Base-by-base conservation (phyloP, 1,284 basidiomycete genomes). In the Coniophora puteana region DNA sequence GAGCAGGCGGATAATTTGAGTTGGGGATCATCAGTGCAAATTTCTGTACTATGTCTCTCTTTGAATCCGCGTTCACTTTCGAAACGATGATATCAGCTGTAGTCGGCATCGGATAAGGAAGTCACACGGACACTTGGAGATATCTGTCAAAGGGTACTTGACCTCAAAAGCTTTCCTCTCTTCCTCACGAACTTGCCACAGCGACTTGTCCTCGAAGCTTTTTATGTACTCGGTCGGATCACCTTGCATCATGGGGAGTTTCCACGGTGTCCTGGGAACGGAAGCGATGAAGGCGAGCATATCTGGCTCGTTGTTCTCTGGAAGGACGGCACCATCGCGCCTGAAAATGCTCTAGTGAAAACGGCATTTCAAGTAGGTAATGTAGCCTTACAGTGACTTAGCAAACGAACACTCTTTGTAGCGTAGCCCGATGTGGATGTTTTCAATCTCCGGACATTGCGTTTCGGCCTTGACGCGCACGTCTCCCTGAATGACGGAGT, bases 331-430 rank as follows among this genome's bases (percentile, higher is more conserved):
- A n/a, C n/a, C n/a, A n/a, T n/a, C n/a, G n/a, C n/a, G n/a, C n/a
- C n/a, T n/a, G n/a, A n/a, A n/a, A n/a, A n/a, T n/a, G n/a, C n/a
- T n/a, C n/a, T n/a, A n/a, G n/a, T n/a, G n/a, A n/a, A n/a, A n/a
- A n/a, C n/a, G n/a, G n/a, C n/a, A n/a, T n/a, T n/a, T n/a, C n/a
- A n/a, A n/a, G n/a, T n/a, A n/a, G n/a, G n/a, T n/a, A n/a, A n/a
- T n/a, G n/a, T n/a, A n/a, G n/a, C n/a, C 29, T 31, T 18, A 31
- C 29, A 31, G n/a, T n/a, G 20, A 8, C n/a, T 31, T 31, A 14
- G 20, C 7, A 17, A 58, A 46, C 1, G 48, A 43, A 16, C 53
- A 20, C 33, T 55, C 55, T 28, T 55, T 57, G 53, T 53, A 37
- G n/a, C 53, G 41, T 3, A 57, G n/a, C 8, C 52, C 54, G 21